Evolutionary conservation across 176 grass and related monocot species (phyloP).

Genomic region (Avena atlantica): DNA sequence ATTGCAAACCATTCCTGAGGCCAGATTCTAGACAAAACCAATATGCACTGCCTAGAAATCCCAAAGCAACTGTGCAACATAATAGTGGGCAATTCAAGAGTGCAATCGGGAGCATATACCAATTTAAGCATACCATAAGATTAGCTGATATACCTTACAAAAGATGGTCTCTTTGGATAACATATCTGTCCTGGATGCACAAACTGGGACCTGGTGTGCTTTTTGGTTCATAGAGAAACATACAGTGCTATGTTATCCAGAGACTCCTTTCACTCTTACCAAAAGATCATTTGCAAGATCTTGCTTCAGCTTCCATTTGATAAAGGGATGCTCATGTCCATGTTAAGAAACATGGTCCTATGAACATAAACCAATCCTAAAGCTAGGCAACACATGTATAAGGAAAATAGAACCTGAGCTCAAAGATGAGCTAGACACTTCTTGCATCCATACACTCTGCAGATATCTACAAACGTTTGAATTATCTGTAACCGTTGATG

Average conservation of each 20-base stretch:
- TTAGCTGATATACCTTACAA: not conserved
- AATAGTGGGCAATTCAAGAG: not conserved
- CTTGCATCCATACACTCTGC: not conserved
- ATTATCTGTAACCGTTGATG: not conserved
- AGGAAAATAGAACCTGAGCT: not conserved
- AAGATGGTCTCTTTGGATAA: not conserved
- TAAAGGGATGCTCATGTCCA: not conserved
- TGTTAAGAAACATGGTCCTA: not conserved
- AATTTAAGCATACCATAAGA: not conserved
- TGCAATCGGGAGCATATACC: not conserved
- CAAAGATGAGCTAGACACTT: not conserved
- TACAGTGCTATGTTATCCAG: not conserved
- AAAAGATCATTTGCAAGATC: not conserved
- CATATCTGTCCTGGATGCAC: not conserved
- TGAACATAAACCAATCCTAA: slow-evolving; percentile 21
- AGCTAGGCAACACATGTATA: not conserved
- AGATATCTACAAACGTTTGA: not conserved
- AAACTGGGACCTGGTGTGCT: not conserved
- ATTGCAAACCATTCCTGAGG: not conserved
- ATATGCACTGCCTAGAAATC: not conserved
- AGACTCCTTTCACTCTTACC: not conserved
- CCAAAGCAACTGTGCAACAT: not conserved
- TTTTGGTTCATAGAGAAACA: slow-evolving; percentile 22
- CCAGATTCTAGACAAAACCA: not conserved
- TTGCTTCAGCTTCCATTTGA: not conserved